A percentile compares a stretch with the other conserved stretches of the same genome.
These are phyloP conservation scores for Tripidium arundinaceum DNA, from an alignment of 202 grass and related monocot species.

Conservation along the genomic window DNA sequence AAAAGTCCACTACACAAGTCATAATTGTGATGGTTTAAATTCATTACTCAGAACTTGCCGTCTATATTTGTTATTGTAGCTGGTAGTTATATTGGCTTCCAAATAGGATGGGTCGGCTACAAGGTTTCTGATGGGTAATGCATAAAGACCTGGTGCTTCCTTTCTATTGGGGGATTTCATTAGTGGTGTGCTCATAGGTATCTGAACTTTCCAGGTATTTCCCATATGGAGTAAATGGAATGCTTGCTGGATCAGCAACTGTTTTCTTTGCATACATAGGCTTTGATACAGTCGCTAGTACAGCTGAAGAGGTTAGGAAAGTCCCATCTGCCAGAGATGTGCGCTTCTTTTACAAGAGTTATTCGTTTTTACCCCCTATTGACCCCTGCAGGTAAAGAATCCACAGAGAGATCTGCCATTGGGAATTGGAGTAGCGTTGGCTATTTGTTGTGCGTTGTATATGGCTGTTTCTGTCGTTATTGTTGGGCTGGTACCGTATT, in stretches of 20 bases:
- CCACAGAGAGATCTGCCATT: conserved; percentile 90
- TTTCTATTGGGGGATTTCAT: neutral
- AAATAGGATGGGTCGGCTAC: conserved; percentile 94
- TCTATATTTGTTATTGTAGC: conserved; percentile 94
- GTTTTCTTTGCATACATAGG: conserved; percentile 99
- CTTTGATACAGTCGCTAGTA: conserved; percentile 92
- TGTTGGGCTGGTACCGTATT: conserved; percentile 94
- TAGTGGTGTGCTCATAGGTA: neutral
- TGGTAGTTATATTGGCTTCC: conserved; percentile 91
- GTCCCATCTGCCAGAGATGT: conserved; percentile 5
- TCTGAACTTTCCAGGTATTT: conserved; percentile 65
- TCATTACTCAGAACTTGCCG: neutral
- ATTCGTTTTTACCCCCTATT: conserved; percentile 4
- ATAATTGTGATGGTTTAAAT: too few species aligned
- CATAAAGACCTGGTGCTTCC: neutral
- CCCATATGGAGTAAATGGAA: conserved; percentile 88
- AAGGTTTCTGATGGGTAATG: conserved; percentile 78
- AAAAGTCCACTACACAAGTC: too few species aligned
- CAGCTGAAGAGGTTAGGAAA: conserved; percentile 83
- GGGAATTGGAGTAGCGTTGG: conserved; percentile 77
- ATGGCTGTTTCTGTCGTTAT: conserved; percentile 96
- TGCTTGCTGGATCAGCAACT: conserved; percentile 91
- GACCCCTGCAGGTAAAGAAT: conserved; percentile 74
- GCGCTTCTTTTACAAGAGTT: neutral
- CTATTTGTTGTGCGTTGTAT: conserved; percentile 83